These are phyloP conservation scores for Vitis amurensis DNA, from an alignment of 164 flowering plant genomes.

Conservation along the genomic window DNA sequence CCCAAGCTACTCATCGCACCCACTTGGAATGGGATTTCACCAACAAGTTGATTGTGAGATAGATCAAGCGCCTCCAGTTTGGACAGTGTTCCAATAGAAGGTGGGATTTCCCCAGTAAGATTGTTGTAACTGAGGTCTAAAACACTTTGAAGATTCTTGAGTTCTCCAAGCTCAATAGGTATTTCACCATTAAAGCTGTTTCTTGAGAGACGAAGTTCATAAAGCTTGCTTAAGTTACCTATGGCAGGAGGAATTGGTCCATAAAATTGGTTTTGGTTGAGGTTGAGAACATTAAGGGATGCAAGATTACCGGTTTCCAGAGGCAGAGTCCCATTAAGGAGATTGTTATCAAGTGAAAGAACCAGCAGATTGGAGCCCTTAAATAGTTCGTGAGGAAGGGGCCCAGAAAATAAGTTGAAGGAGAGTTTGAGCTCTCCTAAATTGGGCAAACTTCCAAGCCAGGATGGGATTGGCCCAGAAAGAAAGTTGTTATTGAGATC, in stretches of 20 bases:
- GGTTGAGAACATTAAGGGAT: slow-evolving; percentile 71
- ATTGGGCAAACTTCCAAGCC: slow-evolving; percentile 76
- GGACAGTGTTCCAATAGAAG: slow-evolving; percentile 52
- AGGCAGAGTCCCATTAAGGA: slow-evolving; percentile 70
- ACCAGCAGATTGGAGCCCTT: slow-evolving; percentile 68
- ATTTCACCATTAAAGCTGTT: slow-evolving; percentile 67
- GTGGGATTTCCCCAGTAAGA: slow-evolving; percentile 69
- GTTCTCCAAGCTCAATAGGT: slow-evolving; percentile 70
- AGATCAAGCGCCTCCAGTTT: slow-evolving; percentile 86
- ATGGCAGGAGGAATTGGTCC: slow-evolving; percentile 66
- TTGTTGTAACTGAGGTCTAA: slow-evolving; percentile 87
- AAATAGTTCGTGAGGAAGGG: slow-evolving; percentile 70
- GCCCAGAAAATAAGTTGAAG: slow-evolving; percentile 56
- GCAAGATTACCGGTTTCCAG: slow-evolving; percentile 52
- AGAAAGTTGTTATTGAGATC: slow-evolving; percentile 77
- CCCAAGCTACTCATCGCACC: slow-evolving; percentile 81
- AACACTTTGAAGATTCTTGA: slow-evolving; percentile 73
- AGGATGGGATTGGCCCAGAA: slow-evolving; percentile 63
- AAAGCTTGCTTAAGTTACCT: slow-evolving; percentile 70
- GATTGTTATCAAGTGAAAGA: slow-evolving; percentile 63
- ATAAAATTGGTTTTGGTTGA: slow-evolving; percentile 51
- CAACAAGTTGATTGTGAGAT: slow-evolving; percentile 73
- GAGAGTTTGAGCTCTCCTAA: slow-evolving; percentile 88
- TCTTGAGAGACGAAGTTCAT: slow-evolving; percentile 64
- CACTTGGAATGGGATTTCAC: slow-evolving; percentile 66